phyloP scores from a whole-genome alignment of 768 basidiomycete species.

The Trametes maxima region DNA sequence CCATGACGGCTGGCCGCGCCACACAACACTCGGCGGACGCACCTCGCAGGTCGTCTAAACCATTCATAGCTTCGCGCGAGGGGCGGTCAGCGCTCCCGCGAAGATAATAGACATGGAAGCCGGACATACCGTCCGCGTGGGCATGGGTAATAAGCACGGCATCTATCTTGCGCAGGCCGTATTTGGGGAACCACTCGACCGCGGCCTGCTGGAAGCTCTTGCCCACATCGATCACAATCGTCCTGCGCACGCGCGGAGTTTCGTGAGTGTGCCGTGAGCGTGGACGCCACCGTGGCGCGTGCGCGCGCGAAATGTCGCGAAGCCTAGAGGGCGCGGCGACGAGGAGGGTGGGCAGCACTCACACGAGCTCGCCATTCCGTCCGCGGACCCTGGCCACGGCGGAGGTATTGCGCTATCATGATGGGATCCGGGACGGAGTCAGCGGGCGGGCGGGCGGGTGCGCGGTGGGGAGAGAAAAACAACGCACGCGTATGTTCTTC shows the following conservation, averaged over 20 bases:
- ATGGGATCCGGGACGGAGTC: constrained; percentile 8
- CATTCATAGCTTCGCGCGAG: constrained; percentile 70
- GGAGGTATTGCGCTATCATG: constrained; percentile 67
- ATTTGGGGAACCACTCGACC: constrained; percentile 65
- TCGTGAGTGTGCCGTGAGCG: not conserved
- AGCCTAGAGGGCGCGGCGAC: not conserved
- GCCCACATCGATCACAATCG: constrained; percentile 81
- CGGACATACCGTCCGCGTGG: constrained; percentile 70
- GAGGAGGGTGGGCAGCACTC: constrained; percentile 32
- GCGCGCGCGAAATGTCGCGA: not conserved
- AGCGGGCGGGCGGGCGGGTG: not conserved
- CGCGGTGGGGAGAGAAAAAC: not conserved
- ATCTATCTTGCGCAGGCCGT: constrained; percentile 70
- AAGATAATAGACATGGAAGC: not conserved
- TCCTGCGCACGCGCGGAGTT: constrained; percentile 42
- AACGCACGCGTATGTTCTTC: constrained; percentile 67
- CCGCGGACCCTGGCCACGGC: constrained; percentile 57
- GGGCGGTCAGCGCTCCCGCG: not conserved
- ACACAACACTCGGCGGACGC: constrained; percentile 21
- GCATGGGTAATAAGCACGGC: constrained; percentile 85
- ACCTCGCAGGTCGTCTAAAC: constrained; percentile 88
- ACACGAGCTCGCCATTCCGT: constrained; percentile 50
- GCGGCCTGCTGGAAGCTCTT: constrained; percentile 75
- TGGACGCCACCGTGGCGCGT: not conserved
- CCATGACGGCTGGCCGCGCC: not conserved